These are phyloP conservation scores for Myxozyma geophila DNA, from an alignment of 805 yeast species.

Conservation along the genomic window DNA sequence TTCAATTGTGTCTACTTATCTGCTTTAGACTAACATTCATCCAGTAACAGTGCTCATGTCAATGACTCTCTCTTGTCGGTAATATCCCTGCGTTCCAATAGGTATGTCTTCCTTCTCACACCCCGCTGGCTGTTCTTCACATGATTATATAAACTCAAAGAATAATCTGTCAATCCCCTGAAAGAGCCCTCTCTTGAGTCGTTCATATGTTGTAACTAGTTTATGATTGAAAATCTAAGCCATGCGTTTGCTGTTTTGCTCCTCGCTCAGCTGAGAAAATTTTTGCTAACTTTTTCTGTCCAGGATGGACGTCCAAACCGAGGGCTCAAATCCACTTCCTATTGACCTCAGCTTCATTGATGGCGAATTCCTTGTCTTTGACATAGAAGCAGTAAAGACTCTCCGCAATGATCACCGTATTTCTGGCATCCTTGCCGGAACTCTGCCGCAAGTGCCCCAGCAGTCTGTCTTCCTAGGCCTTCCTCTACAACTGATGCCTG, in stretches of 20 bases:
- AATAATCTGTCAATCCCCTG: constrained; percentile 43
- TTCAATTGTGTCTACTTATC: too few relatives aligned
- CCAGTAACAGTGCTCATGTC: neutral
- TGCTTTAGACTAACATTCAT: neutral
- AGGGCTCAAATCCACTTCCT: neutral
- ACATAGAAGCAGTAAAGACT: constrained; percentile 49
- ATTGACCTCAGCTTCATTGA: constrained; percentile 24
- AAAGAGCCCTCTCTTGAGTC: constrained; percentile 15
- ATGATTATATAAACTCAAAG: constrained; percentile 35
- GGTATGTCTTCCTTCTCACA: neutral
- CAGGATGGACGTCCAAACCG: neutral
- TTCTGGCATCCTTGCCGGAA: constrained; percentile 79
- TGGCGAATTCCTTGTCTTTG: constrained; percentile 36
- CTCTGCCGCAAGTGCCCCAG: constrained; percentile 88
- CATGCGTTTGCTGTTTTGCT: constrained; percentile 6
- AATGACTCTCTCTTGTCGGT: neutral
- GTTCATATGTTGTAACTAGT: constrained; percentile 27
- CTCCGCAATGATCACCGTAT: constrained; percentile 65
- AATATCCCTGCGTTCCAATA: constrained; percentile 1
- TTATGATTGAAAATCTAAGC: neutral
- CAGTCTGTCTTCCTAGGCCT: constrained; percentile 86
- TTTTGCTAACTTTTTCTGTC: neutral
- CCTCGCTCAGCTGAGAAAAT: neutral
- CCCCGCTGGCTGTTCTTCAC: constrained; percentile 2
- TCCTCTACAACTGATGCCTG: constrained; percentile 73